These are phyloP conservation scores for Trichoderma polysporum DNA, from an alignment of 2,329 filamentous ascomycete genomes.

Conservation along the genomic window DNA sequence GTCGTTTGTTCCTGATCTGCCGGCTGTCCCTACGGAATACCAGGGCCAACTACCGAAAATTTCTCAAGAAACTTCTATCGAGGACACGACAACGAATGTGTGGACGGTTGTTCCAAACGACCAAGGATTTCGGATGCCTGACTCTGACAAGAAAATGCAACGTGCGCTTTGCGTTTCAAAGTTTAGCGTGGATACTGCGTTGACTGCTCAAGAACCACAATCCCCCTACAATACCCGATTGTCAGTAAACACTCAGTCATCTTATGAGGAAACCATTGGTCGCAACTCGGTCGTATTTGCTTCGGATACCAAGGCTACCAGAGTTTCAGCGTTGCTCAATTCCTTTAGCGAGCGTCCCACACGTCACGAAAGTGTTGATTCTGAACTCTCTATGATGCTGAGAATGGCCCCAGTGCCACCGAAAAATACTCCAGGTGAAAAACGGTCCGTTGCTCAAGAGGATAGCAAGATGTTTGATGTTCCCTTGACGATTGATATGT, in stretches of 20 bases:
- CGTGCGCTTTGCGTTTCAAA: constrained; percentile 29
- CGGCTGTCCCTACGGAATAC: constrained; percentile 11
- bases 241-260: constrained; percentile 15
- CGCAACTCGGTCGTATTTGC: constrained; percentile 51
- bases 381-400: constrained; percentile 9
- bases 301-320: neutral
- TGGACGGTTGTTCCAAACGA: constrained; percentile 16
- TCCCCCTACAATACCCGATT: constrained; percentile 5
- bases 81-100: neutral
- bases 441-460: constrained; percentile 31
- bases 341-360: constrained; percentile 23
- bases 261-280: constrained; percentile 39
- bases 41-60: constrained; percentile 4
- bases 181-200: constrained; percentile 34
- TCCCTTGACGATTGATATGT: constrained; percentile 46
- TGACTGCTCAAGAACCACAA: constrained; percentile 21
- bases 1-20: constrained; percentile 8
- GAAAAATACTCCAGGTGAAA: neutral
- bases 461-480: constrained; percentile 29
- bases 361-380: neutral
- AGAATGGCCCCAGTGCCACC: neutral
- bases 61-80: neutral
- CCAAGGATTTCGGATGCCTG: neutral
- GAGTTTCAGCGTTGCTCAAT: constrained; percentile 1
- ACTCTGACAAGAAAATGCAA: neutral